Evolutionary conservation across 2,329 filamentous ascomycete genomes (phyloP).

Genomic region (Cytospora schulzeri): DNA sequence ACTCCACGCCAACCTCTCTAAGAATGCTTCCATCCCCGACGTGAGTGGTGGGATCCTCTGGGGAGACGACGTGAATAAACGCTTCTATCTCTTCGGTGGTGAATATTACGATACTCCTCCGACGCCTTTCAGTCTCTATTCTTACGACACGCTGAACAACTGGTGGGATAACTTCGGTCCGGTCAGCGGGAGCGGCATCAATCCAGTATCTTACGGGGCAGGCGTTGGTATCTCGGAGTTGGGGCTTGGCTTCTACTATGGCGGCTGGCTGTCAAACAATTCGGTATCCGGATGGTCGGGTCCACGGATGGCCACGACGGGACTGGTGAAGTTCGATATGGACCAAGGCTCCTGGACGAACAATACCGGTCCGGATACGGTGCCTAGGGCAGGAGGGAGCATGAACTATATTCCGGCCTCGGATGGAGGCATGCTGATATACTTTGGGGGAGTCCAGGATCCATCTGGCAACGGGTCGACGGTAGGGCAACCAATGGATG

Average conservation of each 20-base stretch:
- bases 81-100: constrained; percentile 64
- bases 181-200: constrained; percentile 41
- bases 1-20: constrained; percentile 59
- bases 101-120: constrained; percentile 51
- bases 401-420: constrained; percentile 63
- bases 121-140: constrained; percentile 52
- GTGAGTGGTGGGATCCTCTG: constrained; percentile 54
- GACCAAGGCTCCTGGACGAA: constrained; percentile 54
- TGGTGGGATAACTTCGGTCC: constrained; percentile 54
- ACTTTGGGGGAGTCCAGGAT: constrained; percentile 62
- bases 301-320: constrained; percentile 49
- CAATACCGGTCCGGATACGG: constrained; percentile 54
- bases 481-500: constrained; percentile 47
- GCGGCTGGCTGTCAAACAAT: constrained; percentile 61
- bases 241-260: constrained; percentile 63
- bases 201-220: constrained; percentile 58
- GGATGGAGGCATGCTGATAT: constrained; percentile 60
- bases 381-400: constrained; percentile 59
- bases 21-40: constrained; percentile 57
- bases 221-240: constrained; percentile 55
- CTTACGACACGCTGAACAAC: constrained; percentile 59
- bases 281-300: constrained; percentile 55
- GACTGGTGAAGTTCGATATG: constrained; percentile 61
- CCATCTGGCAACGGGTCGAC: constrained; percentile 49
- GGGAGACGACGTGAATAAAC: constrained; percentile 64